Percentiles rank a stretch among this genome's conserved stretches.
These are phyloP conservation scores for Schizosaccharomyces cryophilus DNA, from an alignment of 805 yeast genomes.

Conservation along the genomic window DNA sequence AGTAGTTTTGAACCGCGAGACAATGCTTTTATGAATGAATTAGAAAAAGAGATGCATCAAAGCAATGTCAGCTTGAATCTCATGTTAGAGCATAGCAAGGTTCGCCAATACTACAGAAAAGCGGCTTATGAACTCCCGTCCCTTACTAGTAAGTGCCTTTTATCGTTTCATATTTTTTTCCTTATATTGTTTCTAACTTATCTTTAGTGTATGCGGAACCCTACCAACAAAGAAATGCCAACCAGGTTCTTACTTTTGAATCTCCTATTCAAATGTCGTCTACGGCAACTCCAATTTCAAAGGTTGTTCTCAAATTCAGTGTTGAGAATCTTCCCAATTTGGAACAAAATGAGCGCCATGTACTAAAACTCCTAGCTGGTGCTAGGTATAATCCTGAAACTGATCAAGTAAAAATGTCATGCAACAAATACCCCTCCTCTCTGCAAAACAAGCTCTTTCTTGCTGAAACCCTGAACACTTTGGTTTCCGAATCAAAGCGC, in stretches of 20 bases:
- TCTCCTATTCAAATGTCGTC: neutral
- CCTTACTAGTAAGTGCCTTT: constrained; percentile 21
- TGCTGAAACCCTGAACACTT: constrained; percentile 34
- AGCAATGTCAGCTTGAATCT: neutral
- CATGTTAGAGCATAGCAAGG: constrained; percentile 12
- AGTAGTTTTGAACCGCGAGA: neutral
- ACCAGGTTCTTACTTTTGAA: neutral
- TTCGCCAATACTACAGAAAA: constrained; percentile 50
- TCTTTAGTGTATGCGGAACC: neutral
- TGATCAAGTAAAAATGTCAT: constrained; percentile 39
- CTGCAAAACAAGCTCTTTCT: constrained; percentile 65
- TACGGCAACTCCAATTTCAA: neutral
- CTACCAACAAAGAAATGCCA: neutral
- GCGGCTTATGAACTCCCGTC: constrained; percentile 86
- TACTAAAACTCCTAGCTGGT: constrained; percentile 57
- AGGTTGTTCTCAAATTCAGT: constrained; percentile 32
- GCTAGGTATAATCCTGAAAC: constrained; percentile 41
- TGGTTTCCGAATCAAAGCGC: constrained; percentile 42
- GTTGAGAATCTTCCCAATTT: constrained; percentile 22
- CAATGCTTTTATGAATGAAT: neutral
- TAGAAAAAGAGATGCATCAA: neutral
- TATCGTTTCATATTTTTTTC: constrained; percentile 13
- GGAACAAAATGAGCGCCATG: constrained; percentile 31
- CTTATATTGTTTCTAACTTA: neutral
- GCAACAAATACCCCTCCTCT: constrained; percentile 43